A percentile compares a stretch with the other conserved stretches of the same genome.
Evolutionary conservation across 495 filamentous ascomycete species (phyloP).

Genomic region (Immersiella caudata): DNA sequence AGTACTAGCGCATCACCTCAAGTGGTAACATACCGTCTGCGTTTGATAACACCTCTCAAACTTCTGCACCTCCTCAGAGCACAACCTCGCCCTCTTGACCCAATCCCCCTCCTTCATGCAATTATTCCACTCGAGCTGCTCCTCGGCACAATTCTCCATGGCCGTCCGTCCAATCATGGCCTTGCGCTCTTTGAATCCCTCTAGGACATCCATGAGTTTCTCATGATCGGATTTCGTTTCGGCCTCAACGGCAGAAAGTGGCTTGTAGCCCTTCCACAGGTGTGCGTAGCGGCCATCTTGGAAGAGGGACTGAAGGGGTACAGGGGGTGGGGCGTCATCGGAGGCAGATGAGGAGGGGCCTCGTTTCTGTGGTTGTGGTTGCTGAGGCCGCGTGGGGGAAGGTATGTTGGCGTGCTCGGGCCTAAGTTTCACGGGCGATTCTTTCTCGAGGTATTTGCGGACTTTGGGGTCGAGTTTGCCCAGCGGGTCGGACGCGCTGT

Average conservation of each 20-base stretch:
- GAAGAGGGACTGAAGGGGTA: conserved; percentile 50
- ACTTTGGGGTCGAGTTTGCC: conserved; percentile 81
- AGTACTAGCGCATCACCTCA: not conserved
- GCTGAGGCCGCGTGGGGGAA: conserved; percentile 16
- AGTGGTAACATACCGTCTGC: conserved; percentile 64
- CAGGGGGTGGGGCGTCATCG: conserved; percentile 1
- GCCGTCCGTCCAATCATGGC: conserved; percentile 77
- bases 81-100: conserved; percentile 68
- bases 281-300: conserved; percentile 88
- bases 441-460: conserved; percentile 80
- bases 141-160: conserved; percentile 88
- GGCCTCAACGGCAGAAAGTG: conserved; percentile 64
- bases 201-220: conserved; percentile 72
- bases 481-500: conserved; percentile 65
- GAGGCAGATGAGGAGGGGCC: no score
- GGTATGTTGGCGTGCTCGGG: conserved; percentile 26
- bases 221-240: conserved; percentile 70
- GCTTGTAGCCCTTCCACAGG: conserved; percentile 86
- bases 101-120: conserved; percentile 73
- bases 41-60: conserved; percentile 82
- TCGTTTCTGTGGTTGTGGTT: conserved; percentile 6
- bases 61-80: conserved; percentile 65
- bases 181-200: conserved; percentile 80
- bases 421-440: conserved; percentile 76
- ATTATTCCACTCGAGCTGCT: conserved; percentile 71